Conservation (phyloP, 2,329 filamentous ascomycete genomes). For the Alternaria incomplexa region DNA sequence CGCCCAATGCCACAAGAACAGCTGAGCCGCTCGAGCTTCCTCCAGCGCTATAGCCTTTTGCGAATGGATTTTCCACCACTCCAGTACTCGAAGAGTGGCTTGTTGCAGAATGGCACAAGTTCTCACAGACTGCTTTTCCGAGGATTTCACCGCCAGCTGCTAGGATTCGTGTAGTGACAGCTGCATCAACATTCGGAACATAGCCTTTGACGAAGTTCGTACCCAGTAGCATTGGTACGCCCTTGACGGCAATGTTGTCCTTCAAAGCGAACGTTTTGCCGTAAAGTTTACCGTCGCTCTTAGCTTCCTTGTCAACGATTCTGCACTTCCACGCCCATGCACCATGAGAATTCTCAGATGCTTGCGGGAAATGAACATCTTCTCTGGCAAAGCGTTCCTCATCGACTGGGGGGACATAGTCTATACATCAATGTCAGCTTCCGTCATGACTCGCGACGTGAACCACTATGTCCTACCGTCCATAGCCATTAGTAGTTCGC, state of each 20-base stretch:
- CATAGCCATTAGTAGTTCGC: constrained; percentile 47
- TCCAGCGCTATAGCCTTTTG: constrained; percentile 55
- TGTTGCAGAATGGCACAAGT: constrained; percentile 40
- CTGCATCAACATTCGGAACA: constrained; percentile 31
- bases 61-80: constrained; percentile 55
- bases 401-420: constrained; percentile 44
- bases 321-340: constrained; percentile 55
- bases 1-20: constrained; percentile 53
- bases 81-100: constrained; percentile 49
- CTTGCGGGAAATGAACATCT: constrained; percentile 34
- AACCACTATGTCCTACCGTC: constrained; percentile 35
- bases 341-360: constrained; percentile 45
- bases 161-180: constrained; percentile 38
- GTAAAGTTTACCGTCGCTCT: constrained; percentile 39
- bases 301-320: constrained; percentile 38
- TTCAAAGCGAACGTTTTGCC: constrained; percentile 45
- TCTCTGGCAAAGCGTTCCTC: constrained; percentile 45
- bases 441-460: not conserved
- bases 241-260: constrained; percentile 42
- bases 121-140: constrained; percentile 44
- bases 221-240: constrained; percentile 41
- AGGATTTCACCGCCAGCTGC: constrained; percentile 34
- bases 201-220: constrained; percentile 27
- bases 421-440: constrained; percentile 8
- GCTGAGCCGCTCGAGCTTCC: constrained; percentile 59